A percentile compares a stretch with the other conserved stretches of the same genome.
phyloP scores from a whole-genome alignment of 495 filamentous ascomycete species.

The Annulohypoxylon nitens region DNA sequence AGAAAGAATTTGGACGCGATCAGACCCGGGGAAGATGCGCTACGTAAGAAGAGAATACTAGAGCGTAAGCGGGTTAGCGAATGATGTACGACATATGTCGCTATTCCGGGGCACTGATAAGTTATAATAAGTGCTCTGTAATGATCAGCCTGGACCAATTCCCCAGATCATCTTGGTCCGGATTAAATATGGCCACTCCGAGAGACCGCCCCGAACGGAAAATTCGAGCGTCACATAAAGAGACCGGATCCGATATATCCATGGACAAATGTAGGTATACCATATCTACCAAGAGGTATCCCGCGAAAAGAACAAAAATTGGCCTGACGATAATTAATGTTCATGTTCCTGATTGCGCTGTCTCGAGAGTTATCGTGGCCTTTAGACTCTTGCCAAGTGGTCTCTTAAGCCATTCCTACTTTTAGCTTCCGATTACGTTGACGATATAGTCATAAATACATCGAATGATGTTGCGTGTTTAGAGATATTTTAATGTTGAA shows the following conservation, averaged over 20 bases:
- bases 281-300: neutral
- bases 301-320: neutral
- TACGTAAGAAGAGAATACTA: neutral
- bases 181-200: neutral
- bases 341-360: neutral
- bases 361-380: neutral
- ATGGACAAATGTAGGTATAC: neutral
- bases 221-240: neutral
- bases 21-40: constrained; percentile 11
- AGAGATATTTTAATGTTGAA: neutral
- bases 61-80: neutral
- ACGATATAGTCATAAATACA: neutral
- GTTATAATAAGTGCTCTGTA: neutral
- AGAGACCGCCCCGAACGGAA: constrained; percentile 2
- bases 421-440: neutral
- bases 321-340: neutral
- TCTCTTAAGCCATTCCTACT: neutral
- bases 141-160: neutral
- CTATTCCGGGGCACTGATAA: neutral
- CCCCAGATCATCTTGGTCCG: constrained; percentile 1
- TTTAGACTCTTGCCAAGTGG: neutral
- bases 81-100: neutral
- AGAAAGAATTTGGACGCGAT: constrained; percentile 19
- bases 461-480: neutral
- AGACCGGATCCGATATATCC: constrained; percentile 1